Percentiles rank a stretch among this genome's conserved stretches.
These are phyloP conservation scores for Yamadazyma ubonensis DNA, from an alignment of 805 yeast genomes.

Conservation along the genomic window DNA sequence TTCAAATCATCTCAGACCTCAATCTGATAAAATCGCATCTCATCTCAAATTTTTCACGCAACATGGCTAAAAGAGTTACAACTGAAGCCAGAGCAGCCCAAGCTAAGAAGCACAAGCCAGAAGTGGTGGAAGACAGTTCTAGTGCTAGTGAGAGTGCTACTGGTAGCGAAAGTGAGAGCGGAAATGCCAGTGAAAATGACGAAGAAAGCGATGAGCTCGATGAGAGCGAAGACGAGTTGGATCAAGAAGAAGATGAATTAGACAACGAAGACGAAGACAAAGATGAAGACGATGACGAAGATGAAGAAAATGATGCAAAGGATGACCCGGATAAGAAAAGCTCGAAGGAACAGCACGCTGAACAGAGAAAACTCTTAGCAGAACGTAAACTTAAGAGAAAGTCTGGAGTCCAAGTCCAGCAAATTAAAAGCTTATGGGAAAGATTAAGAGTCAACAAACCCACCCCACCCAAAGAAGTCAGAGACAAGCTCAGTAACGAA, in stretches of 20 bases:
- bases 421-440: conserved; percentile 89
- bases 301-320: conserved; percentile 17
- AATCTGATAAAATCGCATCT: conserved; percentile 7
- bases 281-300: conserved; percentile 25
- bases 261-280: conserved; percentile 21
- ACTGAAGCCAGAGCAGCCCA: conserved; percentile 21
- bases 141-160: conserved; percentile 6
- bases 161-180: conserved; percentile 23
- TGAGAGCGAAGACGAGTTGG: conserved; percentile 18
- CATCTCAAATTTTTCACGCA: conserved; percentile 12
- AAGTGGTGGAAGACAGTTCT: conserved; percentile 3
- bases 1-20: background rate
- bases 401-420: conserved; percentile 82
- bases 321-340: conserved; percentile 39
- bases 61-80: conserved; percentile 27
- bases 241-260: conserved; percentile 22
- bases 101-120: conserved; percentile 28
- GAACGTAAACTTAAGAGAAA: conserved; percentile 87
- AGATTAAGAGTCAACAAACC: conserved; percentile 81
- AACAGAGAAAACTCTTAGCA: conserved; percentile 70
- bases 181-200: too few relatives aligned
- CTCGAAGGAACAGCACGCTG: conserved; percentile 72
- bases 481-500: conserved; percentile 77
- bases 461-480: conserved; percentile 69
- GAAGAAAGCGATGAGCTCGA: too few relatives aligned